phyloP scores from a whole-genome alignment of 176 grass and related monocot species.

The Lolium perenne region DNA sequence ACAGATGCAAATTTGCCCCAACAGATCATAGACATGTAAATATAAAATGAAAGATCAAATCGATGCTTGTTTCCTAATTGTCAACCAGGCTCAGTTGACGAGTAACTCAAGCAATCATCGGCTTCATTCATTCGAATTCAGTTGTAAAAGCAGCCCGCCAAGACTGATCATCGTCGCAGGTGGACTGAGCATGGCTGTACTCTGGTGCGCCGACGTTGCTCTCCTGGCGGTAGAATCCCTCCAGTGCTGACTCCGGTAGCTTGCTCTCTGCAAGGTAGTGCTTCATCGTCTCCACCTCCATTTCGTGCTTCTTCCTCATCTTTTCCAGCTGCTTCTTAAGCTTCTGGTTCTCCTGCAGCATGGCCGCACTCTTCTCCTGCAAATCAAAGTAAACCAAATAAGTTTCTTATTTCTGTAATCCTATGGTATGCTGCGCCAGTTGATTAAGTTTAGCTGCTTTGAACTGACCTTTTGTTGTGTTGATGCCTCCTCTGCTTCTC shows the following conservation, averaged over 20 bases:
- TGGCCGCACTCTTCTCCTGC: conserved; percentile 58
- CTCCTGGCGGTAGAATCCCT: conserved; percentile 57
- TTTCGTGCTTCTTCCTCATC: conserved; percentile 79
- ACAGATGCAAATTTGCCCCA: conserved; percentile 1
- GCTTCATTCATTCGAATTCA: conserved; percentile 56
- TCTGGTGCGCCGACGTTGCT: conserved; percentile 39
- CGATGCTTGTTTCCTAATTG: conserved; percentile 7
- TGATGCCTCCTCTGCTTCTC: conserved; percentile 88
- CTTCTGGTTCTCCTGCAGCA: conserved; percentile 80
- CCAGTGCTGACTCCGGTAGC: conserved; percentile 81
- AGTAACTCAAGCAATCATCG: conserved; percentile 13
- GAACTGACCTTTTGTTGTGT: conserved; percentile 62
- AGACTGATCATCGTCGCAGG: conserved; percentile 69
- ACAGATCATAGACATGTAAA: conserved; percentile 15
- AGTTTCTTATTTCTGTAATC: neutral
- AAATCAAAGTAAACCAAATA: conserved; percentile 23
- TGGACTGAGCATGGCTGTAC: conserved; percentile 4
- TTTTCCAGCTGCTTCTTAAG: conserved; percentile 89
- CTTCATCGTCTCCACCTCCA: conserved; percentile 96
- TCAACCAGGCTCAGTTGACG: conserved; percentile 61
- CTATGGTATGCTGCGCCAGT: neutral
- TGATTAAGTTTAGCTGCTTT: neutral
- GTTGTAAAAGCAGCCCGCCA: conserved; percentile 83
- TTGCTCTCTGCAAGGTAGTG: conserved; percentile 90
- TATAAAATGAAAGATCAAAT: neutral